Conservation (phyloP, 2,329 filamentous ascomycete genomes). For the Colletotrichum sp. region DNA sequence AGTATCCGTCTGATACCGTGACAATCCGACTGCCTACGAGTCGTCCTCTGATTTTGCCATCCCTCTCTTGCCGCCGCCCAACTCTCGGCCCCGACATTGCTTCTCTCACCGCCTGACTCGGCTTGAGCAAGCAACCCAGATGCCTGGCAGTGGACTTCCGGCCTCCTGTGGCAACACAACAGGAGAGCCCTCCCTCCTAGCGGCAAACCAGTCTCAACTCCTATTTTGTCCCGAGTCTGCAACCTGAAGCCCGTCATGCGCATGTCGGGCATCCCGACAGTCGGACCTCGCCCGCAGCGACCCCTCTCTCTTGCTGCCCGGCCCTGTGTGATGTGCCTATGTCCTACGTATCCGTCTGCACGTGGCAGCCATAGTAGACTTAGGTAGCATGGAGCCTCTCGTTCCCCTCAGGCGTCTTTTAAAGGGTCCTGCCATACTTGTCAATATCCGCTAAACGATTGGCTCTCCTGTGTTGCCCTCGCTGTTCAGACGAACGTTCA, state of each 20-base stretch:
- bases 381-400: not conserved
- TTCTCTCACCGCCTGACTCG: constrained; percentile 19
- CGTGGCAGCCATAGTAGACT: not conserved
- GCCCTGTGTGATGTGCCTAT: not conserved
- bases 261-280: constrained; percentile 14
- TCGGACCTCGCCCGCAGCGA: not conserved
- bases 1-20: not conserved
- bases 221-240: not conserved
- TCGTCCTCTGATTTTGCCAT: not conserved
- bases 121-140: constrained; percentile 9
- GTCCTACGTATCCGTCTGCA: not conserved
- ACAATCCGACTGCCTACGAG: not conserved
- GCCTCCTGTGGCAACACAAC: constrained; percentile 11
- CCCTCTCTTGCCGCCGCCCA: not conserved
- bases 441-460: constrained; percentile 9
- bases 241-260: constrained; percentile 1
- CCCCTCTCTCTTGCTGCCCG: not conserved
- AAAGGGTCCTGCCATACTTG: constrained; percentile 3
- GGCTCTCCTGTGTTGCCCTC: not conserved
- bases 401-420: not conserved
- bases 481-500: constrained; percentile 8
- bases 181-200: constrained; percentile 13
- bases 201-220: constrained; percentile 8
- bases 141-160: constrained; percentile 16
- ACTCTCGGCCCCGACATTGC: not conserved